phyloP scores from a whole-genome alignment of 495 filamentous ascomycete species.

The Astrothelium subdiscretum region DNA sequence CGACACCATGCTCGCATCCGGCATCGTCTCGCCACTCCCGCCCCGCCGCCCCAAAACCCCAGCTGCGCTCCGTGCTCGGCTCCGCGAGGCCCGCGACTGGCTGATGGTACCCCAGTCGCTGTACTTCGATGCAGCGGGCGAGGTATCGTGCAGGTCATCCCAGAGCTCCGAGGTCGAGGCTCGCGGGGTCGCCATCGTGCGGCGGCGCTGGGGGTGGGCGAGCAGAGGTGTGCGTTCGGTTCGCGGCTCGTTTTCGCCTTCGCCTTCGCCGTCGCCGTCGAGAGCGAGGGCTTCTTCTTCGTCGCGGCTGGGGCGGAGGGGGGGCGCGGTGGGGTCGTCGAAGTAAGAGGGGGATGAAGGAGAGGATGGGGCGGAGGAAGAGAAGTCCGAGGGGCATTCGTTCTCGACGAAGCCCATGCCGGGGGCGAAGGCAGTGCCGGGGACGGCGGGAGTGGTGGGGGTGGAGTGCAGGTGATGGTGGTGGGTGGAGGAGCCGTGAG shows the following conservation, averaged over 20 bases:
- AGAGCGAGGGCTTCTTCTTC: slow-evolving; percentile 4
- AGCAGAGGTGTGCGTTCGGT: neutral
- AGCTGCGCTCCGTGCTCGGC: neutral
- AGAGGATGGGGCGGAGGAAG: slow-evolving; percentile 2
- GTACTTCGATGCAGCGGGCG: neutral
- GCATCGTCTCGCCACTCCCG: neutral
- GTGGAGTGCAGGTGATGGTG: slow-evolving; percentile 3
- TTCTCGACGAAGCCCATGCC: slow-evolving; percentile 53
- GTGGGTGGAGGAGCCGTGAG: slow-evolving; percentile 17
- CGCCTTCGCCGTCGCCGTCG: neutral
- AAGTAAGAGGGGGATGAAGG: neutral
- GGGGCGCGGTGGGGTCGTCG: slow-evolving; percentile 15
- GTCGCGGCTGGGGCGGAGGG: slow-evolving; percentile 28
- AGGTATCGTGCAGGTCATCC: slow-evolving; percentile 22
- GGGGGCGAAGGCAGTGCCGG: slow-evolving; percentile 49
- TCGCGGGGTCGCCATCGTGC: slow-evolving; percentile 13
- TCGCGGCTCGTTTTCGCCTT: neutral
- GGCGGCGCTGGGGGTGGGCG: slow-evolving; percentile 15
- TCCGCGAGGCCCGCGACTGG: neutral
- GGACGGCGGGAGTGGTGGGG: slow-evolving; percentile 25
- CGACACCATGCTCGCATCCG: neutral
- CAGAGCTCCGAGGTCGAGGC: slow-evolving; percentile 21
- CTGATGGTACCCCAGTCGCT: neutral
- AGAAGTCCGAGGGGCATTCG: neutral
- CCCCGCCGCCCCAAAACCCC: neutral